Conservation (phyloP, 2,329 filamentous ascomycete species). For the Ophiostoma sp. region DNA sequence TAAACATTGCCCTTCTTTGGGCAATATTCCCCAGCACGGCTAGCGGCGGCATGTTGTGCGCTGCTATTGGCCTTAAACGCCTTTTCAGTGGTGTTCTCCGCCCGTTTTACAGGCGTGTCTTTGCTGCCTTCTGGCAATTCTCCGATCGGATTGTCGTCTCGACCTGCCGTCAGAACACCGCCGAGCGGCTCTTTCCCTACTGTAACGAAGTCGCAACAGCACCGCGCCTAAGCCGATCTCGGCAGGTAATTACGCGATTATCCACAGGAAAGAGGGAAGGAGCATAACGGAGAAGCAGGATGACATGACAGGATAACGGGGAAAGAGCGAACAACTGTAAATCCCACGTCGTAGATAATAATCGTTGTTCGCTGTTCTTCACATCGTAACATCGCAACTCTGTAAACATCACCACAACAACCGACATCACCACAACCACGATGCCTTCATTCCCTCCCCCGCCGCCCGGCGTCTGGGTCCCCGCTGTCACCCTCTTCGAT, state of each 20-base stretch:
- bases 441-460: slow-evolving; percentile 28
- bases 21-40: neutral
- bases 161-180: neutral
- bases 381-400: neutral
- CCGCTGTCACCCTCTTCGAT: slow-evolving; percentile 40
- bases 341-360: neutral
- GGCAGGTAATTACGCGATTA: slow-evolving; percentile 10
- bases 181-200: slow-evolving; percentile 2
- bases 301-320: neutral
- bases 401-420: neutral
- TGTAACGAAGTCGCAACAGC: neutral
- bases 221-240: slow-evolving; percentile 17
- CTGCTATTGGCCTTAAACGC: neutral
- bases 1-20: neutral
- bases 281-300: neutral
- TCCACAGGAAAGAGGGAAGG: neutral
- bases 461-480: slow-evolving; percentile 38
- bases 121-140: neutral
- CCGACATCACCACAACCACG: neutral
- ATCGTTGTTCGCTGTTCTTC: neutral
- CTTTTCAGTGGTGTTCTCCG: neutral
- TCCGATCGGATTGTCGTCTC: slow-evolving; percentile 8
- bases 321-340: neutral
- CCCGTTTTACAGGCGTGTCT: neutral
- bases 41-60: neutral